Percentiles rank a stretch among this genome's conserved stretches.
These are phyloP conservation scores for Malassezia restricta DNA, from an alignment of 1,284 basidiomycete genomes.

Conservation along the genomic window DNA sequence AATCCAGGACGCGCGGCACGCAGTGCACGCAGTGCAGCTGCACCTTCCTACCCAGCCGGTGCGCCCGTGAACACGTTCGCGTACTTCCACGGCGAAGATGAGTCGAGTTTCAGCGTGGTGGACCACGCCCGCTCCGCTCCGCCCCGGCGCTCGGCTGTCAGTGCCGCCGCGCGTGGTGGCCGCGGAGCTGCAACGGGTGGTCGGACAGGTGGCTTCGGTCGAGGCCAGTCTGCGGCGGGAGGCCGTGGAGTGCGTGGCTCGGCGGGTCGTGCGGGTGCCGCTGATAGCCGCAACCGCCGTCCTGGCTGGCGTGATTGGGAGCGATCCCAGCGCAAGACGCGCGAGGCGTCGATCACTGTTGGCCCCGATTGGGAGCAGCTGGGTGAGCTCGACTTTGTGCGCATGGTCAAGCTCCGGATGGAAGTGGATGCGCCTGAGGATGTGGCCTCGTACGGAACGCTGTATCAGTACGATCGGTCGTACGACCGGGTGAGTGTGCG, in stretches of 20 bases:
- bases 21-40: constrained; percentile 4
- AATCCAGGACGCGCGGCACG: constrained; percentile 46
- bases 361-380: constrained; percentile 82
- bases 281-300: constrained; percentile 48
- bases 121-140: constrained; percentile 56
- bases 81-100: constrained; percentile 96
- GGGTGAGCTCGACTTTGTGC: constrained; percentile 93
- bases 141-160: constrained; percentile 38
- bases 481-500: constrained; percentile 87
- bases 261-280: constrained; percentile 27
- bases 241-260: constrained; percentile 47
- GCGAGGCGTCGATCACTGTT: constrained; percentile 88
- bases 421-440: constrained; percentile 54
- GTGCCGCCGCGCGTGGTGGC: constrained; percentile 39
- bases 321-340: constrained; percentile 64
- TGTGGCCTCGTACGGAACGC: constrained; percentile 65
- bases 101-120: constrained; percentile 91
- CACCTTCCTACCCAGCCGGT: constrained; percentile 10
- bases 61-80: constrained; percentile 67
- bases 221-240: not conserved
- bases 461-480: constrained; percentile 85
- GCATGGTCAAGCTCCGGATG: constrained; percentile 77
- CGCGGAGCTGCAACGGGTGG: constrained; percentile 30
- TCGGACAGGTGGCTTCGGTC: constrained; percentile 20
- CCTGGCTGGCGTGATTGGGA: constrained; percentile 90